These are phyloP conservation scores for Phytopythium helicoides DNA, from an alignment of 352 stramenopile species.

Conservation along the genomic window DNA sequence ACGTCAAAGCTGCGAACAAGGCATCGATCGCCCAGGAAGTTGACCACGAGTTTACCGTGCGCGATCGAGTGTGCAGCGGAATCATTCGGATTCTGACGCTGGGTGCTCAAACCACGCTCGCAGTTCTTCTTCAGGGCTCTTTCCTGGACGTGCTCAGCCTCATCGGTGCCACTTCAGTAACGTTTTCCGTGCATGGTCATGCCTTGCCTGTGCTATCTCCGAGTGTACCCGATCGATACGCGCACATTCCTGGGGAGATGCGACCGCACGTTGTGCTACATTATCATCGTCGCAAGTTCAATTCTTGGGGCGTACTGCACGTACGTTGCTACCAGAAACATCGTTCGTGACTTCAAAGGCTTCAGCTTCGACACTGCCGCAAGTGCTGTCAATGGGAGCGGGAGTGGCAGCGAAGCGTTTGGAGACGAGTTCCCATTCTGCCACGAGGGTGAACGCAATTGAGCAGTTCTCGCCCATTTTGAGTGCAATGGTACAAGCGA, in stretches of 20 bases:
- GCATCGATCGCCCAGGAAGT: neutral
- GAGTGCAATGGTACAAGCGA: neutral
- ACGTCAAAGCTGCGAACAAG: constrained; percentile 4
- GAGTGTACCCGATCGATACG: constrained; percentile 53
- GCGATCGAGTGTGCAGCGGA: constrained; percentile 45
- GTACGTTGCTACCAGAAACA: constrained; percentile 43
- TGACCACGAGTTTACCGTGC: constrained; percentile 27
- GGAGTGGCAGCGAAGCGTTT: constrained; percentile 5
- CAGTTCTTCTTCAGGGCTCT: constrained; percentile 69
- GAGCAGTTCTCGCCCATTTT: neutral
- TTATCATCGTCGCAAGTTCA: constrained; percentile 50
- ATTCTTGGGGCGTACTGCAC: constrained; percentile 59
- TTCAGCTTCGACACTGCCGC: constrained; percentile 46
- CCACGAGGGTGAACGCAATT: constrained; percentile 5
- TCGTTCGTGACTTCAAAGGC: constrained; percentile 43
- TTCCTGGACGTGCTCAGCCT: constrained; percentile 67
- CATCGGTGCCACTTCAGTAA: constrained; percentile 62
- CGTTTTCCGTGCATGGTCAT: constrained; percentile 76
- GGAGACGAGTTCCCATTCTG: constrained; percentile 58
- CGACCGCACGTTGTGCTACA: constrained; percentile 46
- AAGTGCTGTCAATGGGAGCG: neutral
- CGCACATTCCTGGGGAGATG: constrained; percentile 43
- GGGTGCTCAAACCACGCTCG: constrained; percentile 44
- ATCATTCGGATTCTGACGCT: constrained; percentile 50
- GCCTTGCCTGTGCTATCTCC: constrained; percentile 73